Base-by-base conservation (phyloP, 2,329 filamentous ascomycete species). In the Colletotrichum tamarilloi region DNA sequence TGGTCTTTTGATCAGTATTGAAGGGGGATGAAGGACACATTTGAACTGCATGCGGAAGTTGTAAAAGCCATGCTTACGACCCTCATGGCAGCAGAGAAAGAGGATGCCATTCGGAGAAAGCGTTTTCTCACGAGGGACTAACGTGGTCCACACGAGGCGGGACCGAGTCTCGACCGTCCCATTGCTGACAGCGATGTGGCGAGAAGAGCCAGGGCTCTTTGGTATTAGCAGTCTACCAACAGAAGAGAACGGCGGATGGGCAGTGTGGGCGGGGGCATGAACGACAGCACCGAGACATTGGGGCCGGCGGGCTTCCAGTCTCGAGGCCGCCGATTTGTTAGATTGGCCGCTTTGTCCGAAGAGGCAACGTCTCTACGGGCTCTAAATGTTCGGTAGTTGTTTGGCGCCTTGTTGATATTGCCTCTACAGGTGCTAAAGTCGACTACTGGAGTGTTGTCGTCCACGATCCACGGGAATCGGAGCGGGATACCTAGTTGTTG, bases 121-220 rank as follows among this genome's bases (percentile, higher is more conserved):
- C 19, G 32, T 56, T 35, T 35, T 11, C 42, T 69, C 66, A 62
- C 60, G 66, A 19, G 66, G 32, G 11, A 22, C 22, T 16, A 73
- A 70, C 66, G 70, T 65, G 67, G 59, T 16, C 32, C 49, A 24
- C 66, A 49, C 66, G 53, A 69, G 24, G 22, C 30, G 28, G 16
- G 42, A 16, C 57, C 68, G 38, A 35, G 24, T 30, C 53, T 68
- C 22, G 38, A n/a, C 46, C 22, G n/a, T 9, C 30, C n/a, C 19
- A 24, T 42, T 3, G 19, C 24, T 67, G 53, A 63, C 28, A 46
- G 55, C 24, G 24, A n/a, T 24, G 19, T 56, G 66, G 58, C 35
- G 42, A 32, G 7, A 30, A 38, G 22, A 28, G 16, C 19, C 32
- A 11, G 11, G 2, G 14, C 4, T 2, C 9, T 52, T 28, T 16